phyloP scores from a whole-genome alignment of 2,329 filamentous ascomycete species.

The Catunica adiposa region DNA sequence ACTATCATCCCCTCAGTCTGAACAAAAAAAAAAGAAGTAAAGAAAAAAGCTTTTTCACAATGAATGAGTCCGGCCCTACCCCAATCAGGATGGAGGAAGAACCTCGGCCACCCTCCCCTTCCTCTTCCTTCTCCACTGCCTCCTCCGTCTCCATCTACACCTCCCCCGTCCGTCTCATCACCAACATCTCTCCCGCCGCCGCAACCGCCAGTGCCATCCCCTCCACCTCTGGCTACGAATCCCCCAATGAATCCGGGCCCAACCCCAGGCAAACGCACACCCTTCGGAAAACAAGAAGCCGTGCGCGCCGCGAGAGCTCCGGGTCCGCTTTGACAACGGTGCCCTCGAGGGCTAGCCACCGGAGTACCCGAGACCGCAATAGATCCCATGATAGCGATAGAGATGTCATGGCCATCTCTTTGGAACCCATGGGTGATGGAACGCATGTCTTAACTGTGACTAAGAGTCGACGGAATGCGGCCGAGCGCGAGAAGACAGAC shows the following conservation, averaged over 20 bases:
- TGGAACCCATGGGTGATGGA: neutral
- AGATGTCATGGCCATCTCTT: neutral
- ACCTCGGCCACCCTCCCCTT: neutral
- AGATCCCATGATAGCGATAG: neutral
- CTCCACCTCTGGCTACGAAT: constrained; percentile 1
- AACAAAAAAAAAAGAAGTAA: too few relatives aligned
- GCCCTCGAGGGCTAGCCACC: neutral
- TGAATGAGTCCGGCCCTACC: too few relatives aligned
- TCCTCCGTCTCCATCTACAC: neutral
- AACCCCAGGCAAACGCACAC: neutral
- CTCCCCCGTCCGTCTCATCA: neutral
- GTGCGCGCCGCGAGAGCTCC: neutral
- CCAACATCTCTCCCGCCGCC: neutral
- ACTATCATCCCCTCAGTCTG: too few relatives aligned
- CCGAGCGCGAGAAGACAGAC: neutral
- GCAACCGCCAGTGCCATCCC: neutral
- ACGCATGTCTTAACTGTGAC: neutral
- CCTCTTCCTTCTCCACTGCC: neutral
- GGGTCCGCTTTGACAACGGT: neutral
- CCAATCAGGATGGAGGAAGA: too few relatives aligned
- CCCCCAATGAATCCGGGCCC: neutral
- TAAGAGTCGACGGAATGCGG: neutral
- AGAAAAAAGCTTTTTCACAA: too few relatives aligned
- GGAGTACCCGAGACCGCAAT: neutral
- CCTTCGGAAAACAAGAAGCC: neutral